Evolutionary conservation across 352 stramenopile genomes (phyloP).

Genomic region (Globisporangium paroecandrum): DNA sequence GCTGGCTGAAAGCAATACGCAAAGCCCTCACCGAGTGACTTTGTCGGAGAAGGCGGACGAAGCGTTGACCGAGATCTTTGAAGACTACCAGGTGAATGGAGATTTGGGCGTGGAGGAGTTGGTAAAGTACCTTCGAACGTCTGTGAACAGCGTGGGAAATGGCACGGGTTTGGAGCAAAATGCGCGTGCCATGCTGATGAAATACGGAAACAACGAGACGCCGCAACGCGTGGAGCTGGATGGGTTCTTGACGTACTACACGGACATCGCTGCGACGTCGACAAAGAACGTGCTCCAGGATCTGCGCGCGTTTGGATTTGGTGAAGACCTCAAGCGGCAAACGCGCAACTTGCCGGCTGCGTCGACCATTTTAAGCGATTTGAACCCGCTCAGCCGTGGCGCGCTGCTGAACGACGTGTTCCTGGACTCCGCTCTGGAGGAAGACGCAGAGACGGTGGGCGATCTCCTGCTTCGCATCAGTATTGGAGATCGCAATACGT

Average conservation of each 20-base stretch:
- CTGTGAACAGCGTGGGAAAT: constrained; percentile 49
- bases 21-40: constrained; percentile 67
- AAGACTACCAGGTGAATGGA: constrained; percentile 51
- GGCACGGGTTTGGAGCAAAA: constrained; percentile 63
- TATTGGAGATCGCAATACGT: constrained; percentile 58
- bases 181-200: constrained; percentile 55
- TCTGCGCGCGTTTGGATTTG: constrained; percentile 76
- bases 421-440: constrained; percentile 82
- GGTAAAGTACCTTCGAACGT: constrained; percentile 65
- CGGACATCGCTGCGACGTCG: constrained; percentile 64
- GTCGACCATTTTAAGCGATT: constrained; percentile 36
- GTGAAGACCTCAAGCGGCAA: constrained; percentile 72
- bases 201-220: constrained; percentile 57
- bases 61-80: constrained; percentile 74
- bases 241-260: constrained; percentile 82
- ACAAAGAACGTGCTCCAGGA: constrained; percentile 81
- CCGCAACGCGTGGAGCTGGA: constrained; percentile 56
- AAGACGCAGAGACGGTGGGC: constrained; percentile 78
- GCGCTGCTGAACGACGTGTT: constrained; percentile 79
- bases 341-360: constrained; percentile 28
- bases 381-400: constrained; percentile 57
- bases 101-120: constrained; percentile 57
- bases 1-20: constrained; percentile 57
- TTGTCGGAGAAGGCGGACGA: constrained; percentile 71
- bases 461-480: constrained; percentile 73